These are phyloP conservation scores for Mycena latifolia DNA, from an alignment of 768 basidiomycete genomes.

Conservation along the genomic window DNA sequence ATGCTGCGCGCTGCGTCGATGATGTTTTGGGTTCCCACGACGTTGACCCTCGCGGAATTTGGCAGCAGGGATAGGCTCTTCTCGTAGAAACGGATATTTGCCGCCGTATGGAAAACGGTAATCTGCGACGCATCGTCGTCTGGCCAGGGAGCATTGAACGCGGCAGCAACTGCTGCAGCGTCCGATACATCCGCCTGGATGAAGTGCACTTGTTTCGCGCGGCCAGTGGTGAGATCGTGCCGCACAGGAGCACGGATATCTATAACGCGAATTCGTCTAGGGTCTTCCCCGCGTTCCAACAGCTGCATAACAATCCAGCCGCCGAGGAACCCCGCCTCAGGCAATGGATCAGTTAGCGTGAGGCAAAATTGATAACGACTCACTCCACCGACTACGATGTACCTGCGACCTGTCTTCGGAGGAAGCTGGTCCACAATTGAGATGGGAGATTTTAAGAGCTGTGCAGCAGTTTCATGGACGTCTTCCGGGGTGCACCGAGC, in stretches of 20 bases:
- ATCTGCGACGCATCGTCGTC: conserved; percentile 50
- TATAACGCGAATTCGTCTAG: conserved; percentile 70
- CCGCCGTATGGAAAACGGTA: conserved; percentile 83
- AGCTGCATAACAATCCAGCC: conserved; percentile 83
- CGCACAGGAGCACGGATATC: conserved; percentile 76
- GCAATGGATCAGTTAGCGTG: not conserved
- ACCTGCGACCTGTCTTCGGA: conserved; percentile 77
- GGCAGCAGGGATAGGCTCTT: conserved; percentile 63
- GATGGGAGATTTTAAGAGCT: conserved; percentile 48
- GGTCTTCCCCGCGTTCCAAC: conserved; percentile 78
- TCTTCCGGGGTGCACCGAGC: conserved; percentile 60
- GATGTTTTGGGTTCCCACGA: conserved; percentile 76
- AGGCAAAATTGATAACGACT: conserved; percentile 44
- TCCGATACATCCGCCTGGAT: conserved; percentile 71
- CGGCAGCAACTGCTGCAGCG: conserved; percentile 62
- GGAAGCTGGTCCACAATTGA: conserved; percentile 63
- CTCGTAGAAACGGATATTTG: conserved; percentile 85
- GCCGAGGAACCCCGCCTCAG: conserved; percentile 79
- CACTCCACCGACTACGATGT: conserved; percentile 84
- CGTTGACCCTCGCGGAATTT: conserved; percentile 72
- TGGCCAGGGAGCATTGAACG: conserved; percentile 78
- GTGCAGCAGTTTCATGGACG: conserved; percentile 52
- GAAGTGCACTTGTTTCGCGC: conserved; percentile 67
- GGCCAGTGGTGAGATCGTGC: conserved; percentile 65
- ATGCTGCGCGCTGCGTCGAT: conserved; percentile 66